Evolutionary conservation across 352 stramenopile genomes (phyloP).

Genomic region (Globisporangium uncinulatum): DNA sequence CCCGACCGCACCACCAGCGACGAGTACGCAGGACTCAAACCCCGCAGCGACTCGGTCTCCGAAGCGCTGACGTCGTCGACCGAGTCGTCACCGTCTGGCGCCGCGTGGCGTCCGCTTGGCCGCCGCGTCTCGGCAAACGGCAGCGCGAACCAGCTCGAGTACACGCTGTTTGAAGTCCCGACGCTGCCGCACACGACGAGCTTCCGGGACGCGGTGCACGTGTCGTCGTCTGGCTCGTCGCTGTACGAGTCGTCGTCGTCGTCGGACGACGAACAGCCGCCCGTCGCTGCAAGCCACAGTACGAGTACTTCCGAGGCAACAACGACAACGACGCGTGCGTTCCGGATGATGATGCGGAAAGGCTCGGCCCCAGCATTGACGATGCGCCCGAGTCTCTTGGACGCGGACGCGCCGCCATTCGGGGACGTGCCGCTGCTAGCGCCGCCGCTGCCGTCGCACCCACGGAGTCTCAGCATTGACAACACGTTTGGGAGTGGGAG

Average conservation of each 20-base stretch:
- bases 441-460: constrained; percentile 29
- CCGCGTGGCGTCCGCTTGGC: constrained; percentile 44
- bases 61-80: constrained; percentile 31
- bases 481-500: constrained; percentile 18
- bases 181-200: constrained; percentile 29
- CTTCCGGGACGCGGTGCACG: constrained; percentile 38
- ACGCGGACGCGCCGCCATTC: constrained; percentile 33
- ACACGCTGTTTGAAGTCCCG: constrained; percentile 9
- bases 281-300: not conserved
- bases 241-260: constrained; percentile 46
- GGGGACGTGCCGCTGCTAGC: constrained; percentile 36
- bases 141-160: constrained; percentile 20
- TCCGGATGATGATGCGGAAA: constrained; percentile 20
- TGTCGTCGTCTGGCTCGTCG: constrained; percentile 52
- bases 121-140: constrained; percentile 24
- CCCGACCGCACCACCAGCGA: not conserved
- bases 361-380: constrained; percentile 11
- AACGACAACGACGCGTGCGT: not conserved
- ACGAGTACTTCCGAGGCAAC: no score
- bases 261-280: constrained; percentile 30
- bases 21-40: constrained; percentile 22
- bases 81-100: constrained; percentile 22
- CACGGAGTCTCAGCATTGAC: constrained; percentile 41
- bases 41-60: constrained; percentile 37
- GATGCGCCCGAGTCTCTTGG: constrained; percentile 13